Evolutionary conservation across 2,329 filamentous ascomycete species (phyloP).

Genomic region (Neopestalotiopsis rosae): DNA sequence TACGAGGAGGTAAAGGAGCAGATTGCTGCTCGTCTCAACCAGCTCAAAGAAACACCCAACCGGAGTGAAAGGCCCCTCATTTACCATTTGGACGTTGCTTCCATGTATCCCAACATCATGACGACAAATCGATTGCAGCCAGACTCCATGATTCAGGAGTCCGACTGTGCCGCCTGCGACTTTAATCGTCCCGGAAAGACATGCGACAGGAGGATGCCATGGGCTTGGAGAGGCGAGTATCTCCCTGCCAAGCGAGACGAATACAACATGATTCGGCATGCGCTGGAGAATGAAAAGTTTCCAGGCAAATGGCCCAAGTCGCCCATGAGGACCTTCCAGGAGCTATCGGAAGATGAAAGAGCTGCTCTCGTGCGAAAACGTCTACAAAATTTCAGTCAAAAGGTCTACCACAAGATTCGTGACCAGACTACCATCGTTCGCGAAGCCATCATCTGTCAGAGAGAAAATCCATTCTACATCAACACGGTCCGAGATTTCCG

Average conservation of each 20-base stretch:
- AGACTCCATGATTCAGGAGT: slow-evolving; percentile 98
- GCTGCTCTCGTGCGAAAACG: slow-evolving; percentile 82
- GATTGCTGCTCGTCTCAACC: slow-evolving; percentile 73
- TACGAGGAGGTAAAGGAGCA: slow-evolving; percentile 85
- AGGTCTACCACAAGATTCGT: slow-evolving; percentile 99
- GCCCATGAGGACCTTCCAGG: slow-evolving; percentile 76
- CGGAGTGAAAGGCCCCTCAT: slow-evolving; percentile 87
- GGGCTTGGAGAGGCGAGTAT: slow-evolving; percentile 98
- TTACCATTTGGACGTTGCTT: slow-evolving; percentile 97
- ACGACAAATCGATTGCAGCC: slow-evolving; percentile 97
- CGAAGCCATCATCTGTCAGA: slow-evolving; percentile 97
- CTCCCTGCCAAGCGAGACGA: slow-evolving; percentile 95
- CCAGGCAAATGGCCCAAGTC: slow-evolving; percentile 78
- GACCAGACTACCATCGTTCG: slow-evolving; percentile 90
- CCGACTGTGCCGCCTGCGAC: slow-evolving; percentile 95
- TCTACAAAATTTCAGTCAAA: slow-evolving; percentile 91
- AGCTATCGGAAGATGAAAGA: slow-evolving; percentile 83
- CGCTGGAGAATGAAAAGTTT: slow-evolving; percentile 90
- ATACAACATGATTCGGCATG: slow-evolving; percentile 98
- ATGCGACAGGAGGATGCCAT: slow-evolving; percentile 91
- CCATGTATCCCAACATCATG: slow-evolving; percentile 99
- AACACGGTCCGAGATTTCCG: slow-evolving; percentile 95
- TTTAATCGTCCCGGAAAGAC: slow-evolving; percentile 98
- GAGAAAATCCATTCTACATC: slow-evolving; percentile 98
- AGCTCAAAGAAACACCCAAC: slow-evolving; percentile 82